Evolutionary conservation across 2,329 filamentous ascomycete genomes (phyloP).

Genomic region (Madurella fahalii): DNA sequence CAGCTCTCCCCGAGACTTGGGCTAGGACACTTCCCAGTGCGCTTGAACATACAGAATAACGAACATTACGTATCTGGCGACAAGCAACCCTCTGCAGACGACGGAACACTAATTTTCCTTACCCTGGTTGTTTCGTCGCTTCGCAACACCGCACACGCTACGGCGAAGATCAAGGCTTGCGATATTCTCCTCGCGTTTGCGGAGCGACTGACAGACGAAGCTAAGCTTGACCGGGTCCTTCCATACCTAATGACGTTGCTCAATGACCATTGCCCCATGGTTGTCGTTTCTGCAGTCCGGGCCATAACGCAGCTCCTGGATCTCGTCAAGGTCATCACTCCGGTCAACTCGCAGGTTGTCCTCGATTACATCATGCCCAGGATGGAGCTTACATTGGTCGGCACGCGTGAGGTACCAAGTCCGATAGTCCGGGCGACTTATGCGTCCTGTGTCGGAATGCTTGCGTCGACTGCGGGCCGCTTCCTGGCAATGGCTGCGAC

Average conservation of each 20-base stretch:
- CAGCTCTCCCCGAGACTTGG: constrained; percentile 46
- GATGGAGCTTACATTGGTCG: constrained; percentile 52
- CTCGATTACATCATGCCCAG: constrained; percentile 64
- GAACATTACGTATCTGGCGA: constrained; percentile 63
- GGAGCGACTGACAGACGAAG: constrained; percentile 88
- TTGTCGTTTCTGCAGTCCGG: constrained; percentile 79
- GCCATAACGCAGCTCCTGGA: constrained; percentile 85
- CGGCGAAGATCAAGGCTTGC: constrained; percentile 83
- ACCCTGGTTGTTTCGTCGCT: constrained; percentile 85
- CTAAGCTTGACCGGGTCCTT: constrained; percentile 87
- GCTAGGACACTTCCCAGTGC: constrained; percentile 69
- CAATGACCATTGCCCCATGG: constrained; percentile 75
- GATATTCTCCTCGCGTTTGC: constrained; percentile 90
- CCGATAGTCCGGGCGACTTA: constrained; percentile 83
- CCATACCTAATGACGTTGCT: constrained; percentile 84
- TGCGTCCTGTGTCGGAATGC: constrained; percentile 82
- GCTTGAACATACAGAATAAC: constrained; percentile 82
- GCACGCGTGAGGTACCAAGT: constrained; percentile 50
- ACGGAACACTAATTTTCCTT: constrained; percentile 88
- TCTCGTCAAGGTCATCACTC: constrained; percentile 82
- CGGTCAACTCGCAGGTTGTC: constrained; percentile 66
- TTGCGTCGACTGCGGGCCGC: constrained; percentile 77
- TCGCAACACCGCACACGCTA: constrained; percentile 81
- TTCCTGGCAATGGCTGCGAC: constrained; percentile 92
- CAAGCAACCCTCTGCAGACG: constrained; percentile 64